phyloP scores from a whole-genome alignment of 805 yeast species.

The Schizosaccharomyces osmophilus region DNA sequence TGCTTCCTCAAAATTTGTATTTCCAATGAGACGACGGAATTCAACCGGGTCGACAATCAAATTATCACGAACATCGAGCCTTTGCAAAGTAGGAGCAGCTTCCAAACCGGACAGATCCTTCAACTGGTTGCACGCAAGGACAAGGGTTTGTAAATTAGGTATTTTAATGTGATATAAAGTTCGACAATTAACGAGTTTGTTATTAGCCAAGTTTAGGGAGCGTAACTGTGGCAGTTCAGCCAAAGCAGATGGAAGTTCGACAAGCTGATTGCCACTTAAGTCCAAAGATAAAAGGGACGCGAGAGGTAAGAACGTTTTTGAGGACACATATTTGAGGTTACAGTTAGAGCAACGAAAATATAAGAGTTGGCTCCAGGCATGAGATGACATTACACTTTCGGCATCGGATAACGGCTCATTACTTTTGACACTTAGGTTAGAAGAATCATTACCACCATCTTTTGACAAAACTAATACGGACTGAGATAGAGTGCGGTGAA shows the following conservation, averaged over 20 bases:
- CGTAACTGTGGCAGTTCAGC: constrained; percentile 27
- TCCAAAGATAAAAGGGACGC: constrained; percentile 21
- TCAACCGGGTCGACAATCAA: constrained; percentile 9
- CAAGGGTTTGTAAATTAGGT: constrained; percentile 7
- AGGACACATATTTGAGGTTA: not conserved
- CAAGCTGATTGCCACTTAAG: constrained; percentile 28
- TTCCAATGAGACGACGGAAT: constrained; percentile 8
- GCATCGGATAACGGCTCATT: not conserved
- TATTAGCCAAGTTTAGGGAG: constrained; percentile 37
- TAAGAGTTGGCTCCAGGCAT: not conserved
- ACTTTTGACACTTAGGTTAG: not conserved
- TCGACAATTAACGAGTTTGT: constrained; percentile 16
- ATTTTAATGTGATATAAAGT: constrained; percentile 8
- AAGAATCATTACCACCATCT: not conserved
- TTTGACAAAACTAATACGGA: not conserved
- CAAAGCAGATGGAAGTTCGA: constrained; percentile 29
- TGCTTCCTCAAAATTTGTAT: constrained; percentile 8
- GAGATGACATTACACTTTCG: not conserved
- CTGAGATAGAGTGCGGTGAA: not conserved
- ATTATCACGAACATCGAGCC: constrained; percentile 11
- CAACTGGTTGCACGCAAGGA: constrained; percentile 10
- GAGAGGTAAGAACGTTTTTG: not conserved
- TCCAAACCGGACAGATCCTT: constrained; percentile 10
- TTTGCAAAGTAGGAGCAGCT: constrained; percentile 7
- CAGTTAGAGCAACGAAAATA: not conserved